phyloP scores from a whole-genome alignment of 2,329 filamentous ascomycete species.

The Kalaharituber pfeilii region DNA sequence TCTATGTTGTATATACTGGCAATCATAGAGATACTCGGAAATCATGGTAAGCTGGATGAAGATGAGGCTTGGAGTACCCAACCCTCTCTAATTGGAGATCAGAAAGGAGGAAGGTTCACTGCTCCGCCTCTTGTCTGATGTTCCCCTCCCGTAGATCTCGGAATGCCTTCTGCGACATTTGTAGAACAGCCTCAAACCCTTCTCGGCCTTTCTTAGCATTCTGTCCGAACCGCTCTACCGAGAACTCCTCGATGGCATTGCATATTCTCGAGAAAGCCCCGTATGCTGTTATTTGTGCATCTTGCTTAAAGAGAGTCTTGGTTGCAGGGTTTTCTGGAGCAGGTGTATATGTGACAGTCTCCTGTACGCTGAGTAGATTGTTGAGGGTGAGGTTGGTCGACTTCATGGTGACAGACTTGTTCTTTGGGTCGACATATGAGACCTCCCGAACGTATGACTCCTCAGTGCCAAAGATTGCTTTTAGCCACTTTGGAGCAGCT shows the following conservation, averaged over 20 bases:
- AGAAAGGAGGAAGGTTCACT: background rate
- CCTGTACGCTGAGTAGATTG: conserved; percentile 77
- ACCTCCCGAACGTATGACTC: conserved; percentile 86
- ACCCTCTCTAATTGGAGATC: background rate
- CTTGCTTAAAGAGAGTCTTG: conserved; percentile 69
- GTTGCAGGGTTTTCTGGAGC: conserved; percentile 32
- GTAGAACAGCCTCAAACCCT: conserved; percentile 85
- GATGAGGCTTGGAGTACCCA: no score
- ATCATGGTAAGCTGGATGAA: background rate
- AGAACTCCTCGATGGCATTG: conserved; percentile 86
- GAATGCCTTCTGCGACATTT: conserved; percentile 40
- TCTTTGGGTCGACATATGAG: conserved; percentile 72
- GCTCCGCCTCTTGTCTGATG: conserved; percentile 4
- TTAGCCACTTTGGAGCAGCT: conserved; percentile 62
- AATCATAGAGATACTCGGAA: background rate
- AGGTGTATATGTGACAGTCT: conserved; percentile 77
- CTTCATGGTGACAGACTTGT: conserved; percentile 87
- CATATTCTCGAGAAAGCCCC: conserved; percentile 96
- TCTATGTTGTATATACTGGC: background rate
- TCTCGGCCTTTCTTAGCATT: conserved; percentile 82
- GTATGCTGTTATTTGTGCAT: conserved; percentile 79
- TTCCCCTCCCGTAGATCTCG: conserved; percentile 15
- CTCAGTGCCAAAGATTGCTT: conserved; percentile 60
- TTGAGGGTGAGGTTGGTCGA: conserved; percentile 87
- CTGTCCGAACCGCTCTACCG: conserved; percentile 74